Evolutionary conservation across 2,329 filamentous ascomycete species (phyloP), one percentile per base, ranked within the genome.

Genomic region (Plectosphaerella cucumerina): DNA sequence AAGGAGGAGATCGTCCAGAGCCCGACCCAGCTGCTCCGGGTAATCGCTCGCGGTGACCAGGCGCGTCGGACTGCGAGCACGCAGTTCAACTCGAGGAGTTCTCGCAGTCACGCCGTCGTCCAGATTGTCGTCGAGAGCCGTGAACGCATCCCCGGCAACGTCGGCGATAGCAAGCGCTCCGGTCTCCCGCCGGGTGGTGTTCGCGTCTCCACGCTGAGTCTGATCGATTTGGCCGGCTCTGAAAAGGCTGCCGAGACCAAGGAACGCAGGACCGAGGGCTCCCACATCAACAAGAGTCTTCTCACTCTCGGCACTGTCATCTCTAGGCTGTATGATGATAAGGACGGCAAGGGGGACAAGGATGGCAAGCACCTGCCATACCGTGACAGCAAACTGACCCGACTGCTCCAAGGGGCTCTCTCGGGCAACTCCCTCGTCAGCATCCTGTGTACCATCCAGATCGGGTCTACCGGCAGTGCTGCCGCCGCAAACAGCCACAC

Each of bases 1-100:
- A 97, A 97, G 68, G 94, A 99, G 70, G 94, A 99, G 67, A 99
- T 99, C 60, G 94, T 99, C 26, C 94, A 99, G 70, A 97, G 92
- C 60, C 94, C 94, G 2, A 97, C 94, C 0, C 94, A 99, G 66
- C 79, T 99, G 23, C 75, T 99, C 42, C 84, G 94, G 59, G 94
- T 99, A 22, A 99, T 99, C 66, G 92, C 94, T 35, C 83, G 93
- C 50, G 94, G 94, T 62, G 94, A 99, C 65, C 85, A 95, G 65
- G 90, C 92, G 21, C 82, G 94, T 62, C 81, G 92, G 61, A 95
- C 91, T 2, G 90, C 90, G 52, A 96, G 92, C 67, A 99, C 94
- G 0, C 94, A 99, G 63, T 99, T 95, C 78, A 99, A 99, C 65
- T 83, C 92, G 18, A 85, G 93, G 60, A 97, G 93, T 74, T 99